Evolutionary conservation across 2,329 filamentous ascomycete genomes (phyloP), one percentile per base, ranked within the genome.

Genomic region (Trichoderma koningii): DNA sequence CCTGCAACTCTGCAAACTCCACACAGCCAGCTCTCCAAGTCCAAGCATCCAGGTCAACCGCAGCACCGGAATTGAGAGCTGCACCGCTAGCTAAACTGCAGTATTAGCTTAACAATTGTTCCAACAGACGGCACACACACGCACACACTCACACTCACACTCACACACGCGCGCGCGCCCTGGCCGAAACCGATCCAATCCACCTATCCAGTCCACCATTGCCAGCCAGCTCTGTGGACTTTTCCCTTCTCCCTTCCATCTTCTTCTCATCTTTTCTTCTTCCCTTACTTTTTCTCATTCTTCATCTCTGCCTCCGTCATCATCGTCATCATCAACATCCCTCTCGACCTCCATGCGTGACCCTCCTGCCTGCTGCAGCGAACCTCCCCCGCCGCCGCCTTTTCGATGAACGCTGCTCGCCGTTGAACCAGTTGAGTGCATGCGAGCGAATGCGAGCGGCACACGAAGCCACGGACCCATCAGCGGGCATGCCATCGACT

Each of bases 401-500:
- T 64, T 51, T 45, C 61, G 61, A 64, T 60, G 61, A 59, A 64
- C 17, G 48, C 55, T 55, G 41, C 65, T 34, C 55, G 48, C 65
- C 55, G 28, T 48, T 64, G 52, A 63, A 57, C 44, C 23, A 55
- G 65, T 23, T 23, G 21, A 23, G 21, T 23, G 30, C 30, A 10
- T 23, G 30, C 61, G 52, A 48, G 50, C 62, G 65, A 61, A 66
- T 69, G 66, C 68, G 64, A 66, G 59, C 67, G 23, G 51, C 21
- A 47, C 57, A 63, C 59, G 56, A 66, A 47, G 66, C 56, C n/a
- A 64, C 21, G 45, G 47, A 65, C 45, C 55, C 61, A 56, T 62
- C 51, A 53, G 61, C 65, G 66, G 68, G 57, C 66, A 69, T 69
- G 68, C 67, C 57, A 66, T 61, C 62, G 56, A 64, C 53, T 63